Percentiles rank a stretch among this genome's conserved stretches.
Evolutionary conservation across 129 eudicot genomes (phyloP).

Genomic region (Ambrosia trifida): DNA sequence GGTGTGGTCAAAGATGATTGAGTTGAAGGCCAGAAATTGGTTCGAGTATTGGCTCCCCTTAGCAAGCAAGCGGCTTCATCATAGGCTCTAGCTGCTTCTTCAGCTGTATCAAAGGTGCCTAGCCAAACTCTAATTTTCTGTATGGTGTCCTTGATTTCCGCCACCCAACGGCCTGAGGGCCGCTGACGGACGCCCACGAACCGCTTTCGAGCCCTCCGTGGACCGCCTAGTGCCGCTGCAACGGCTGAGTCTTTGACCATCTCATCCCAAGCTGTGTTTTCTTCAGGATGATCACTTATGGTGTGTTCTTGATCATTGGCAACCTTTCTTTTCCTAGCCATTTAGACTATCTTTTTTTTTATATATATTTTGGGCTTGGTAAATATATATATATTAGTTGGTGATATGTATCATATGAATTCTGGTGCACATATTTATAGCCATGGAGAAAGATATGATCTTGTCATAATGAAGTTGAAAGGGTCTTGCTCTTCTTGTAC

Average conservation of each 20-base stretch:
- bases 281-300: constrained; percentile 37
- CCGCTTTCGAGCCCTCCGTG: constrained; percentile 56
- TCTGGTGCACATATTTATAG: constrained; percentile 30
- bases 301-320: constrained; percentile 36
- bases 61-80: constrained; percentile 88
- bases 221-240: constrained; percentile 53
- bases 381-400: constrained; percentile 18
- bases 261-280: constrained; percentile 47
- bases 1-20: constrained; percentile 53
- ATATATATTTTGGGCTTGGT: constrained; percentile 12
- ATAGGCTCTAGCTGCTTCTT: constrained; percentile 87
- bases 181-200: constrained; percentile 85
- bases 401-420: constrained; percentile 18
- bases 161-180: constrained; percentile 89
- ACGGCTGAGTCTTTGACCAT: constrained; percentile 53
- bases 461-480: constrained; percentile 49
- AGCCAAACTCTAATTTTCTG: constrained; percentile 86
- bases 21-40: constrained; percentile 75
- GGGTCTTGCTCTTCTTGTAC: constrained; percentile 46
- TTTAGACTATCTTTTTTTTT: not conserved
- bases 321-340: constrained; percentile 74
- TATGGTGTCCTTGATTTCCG: constrained; percentile 84
- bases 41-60: constrained; percentile 81
- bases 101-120: constrained; percentile 84
- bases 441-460: constrained; percentile 25